phyloP scores from a whole-genome alignment of 495 filamentous ascomycete species.

The Aspergillus affinis region DNA sequence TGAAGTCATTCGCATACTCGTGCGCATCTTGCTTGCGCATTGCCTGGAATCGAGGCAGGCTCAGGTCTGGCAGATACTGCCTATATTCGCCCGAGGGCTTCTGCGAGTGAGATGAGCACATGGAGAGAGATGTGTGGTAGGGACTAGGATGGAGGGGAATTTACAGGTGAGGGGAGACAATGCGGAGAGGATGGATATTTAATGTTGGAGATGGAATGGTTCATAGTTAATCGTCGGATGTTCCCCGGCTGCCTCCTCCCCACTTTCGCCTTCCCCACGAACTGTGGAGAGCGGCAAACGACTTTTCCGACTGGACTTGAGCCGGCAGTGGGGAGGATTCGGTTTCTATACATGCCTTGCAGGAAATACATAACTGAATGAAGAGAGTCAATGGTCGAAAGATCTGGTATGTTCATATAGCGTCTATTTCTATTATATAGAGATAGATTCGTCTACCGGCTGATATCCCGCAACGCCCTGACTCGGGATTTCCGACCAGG shows the following conservation, averaged over 20 bases:
- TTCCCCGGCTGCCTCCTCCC: neutral
- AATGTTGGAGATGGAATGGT: neutral
- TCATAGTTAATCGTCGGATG: no score
- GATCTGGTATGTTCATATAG: no score
- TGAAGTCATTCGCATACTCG: conserved; percentile 62
- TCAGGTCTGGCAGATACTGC: conserved; percentile 61
- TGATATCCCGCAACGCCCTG: no score
- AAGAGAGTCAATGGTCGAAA: no score
- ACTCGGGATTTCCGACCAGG: neutral
- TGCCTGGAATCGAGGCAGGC: conserved; percentile 57
- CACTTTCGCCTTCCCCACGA: neutral
- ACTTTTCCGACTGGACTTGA: no score
- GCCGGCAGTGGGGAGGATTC: neutral
- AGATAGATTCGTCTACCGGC: no score
- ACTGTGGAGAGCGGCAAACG: neutral
- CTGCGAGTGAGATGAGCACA: conserved; percentile 13
- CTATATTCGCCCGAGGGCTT: conserved; percentile 50
- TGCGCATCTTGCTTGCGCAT: conserved; percentile 63
- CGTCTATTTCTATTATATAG: no score
- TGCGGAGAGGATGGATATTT: neutral
- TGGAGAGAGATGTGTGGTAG: neutral
- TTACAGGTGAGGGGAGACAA: neutral
- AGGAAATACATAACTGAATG: no score
- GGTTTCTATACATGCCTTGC: no score
- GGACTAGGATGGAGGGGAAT: neutral